Evolutionary conservation across 139 green algal species (phyloP), one percentile per base, ranked within the genome.

Genomic region (Volvox africanus): DNA sequence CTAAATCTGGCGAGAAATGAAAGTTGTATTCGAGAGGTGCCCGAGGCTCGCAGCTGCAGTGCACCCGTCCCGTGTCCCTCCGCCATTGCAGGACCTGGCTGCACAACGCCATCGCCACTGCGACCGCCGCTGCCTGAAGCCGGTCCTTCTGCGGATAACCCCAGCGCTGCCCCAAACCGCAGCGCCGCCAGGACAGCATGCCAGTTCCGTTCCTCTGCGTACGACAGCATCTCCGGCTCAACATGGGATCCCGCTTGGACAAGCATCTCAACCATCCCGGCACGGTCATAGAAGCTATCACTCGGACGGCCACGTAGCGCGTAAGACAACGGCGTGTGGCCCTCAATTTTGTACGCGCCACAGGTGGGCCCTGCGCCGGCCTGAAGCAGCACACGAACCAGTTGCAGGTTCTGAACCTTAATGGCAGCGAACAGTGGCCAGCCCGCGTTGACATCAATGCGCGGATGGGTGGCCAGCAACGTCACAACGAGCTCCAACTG

Each of bases 391-490:
- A 55, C 18, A 28, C 18, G 50, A 50, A 90, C 24, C 20, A 90
- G 22, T 18, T 28, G 1, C 19, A 32, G 19, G 50, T 14, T 36
- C n/a, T 62, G n/a, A 2, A 30, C n/a, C 2, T 30, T 20, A 19
- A 90, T 76, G n/a, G 86, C 73, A 3, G 86, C 86, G n/a, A 90
- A 90, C 30, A 90, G 30, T 5, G 86, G 35, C 36, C 20, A 2
- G 30, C 86, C 73, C 0, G 71, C 71, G 73, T 90, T 76, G 18
- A 76, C 50, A 55, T 84, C 86, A 6, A 81, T 17, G 2, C 86
- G 44, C 2, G 73, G 86, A 32, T 90, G 86, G 1, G 24, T 61
- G 1, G 50, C 19, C n/a, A 89, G 69, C 5, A 89, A 71, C 17
- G 44, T 16, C 44, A 73, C 67, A 12, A 26, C 28, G 2, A 28